Base-by-base conservation (phyloP, 2,329 filamentous ascomycete species). In the Penicillium sp. region DNA sequence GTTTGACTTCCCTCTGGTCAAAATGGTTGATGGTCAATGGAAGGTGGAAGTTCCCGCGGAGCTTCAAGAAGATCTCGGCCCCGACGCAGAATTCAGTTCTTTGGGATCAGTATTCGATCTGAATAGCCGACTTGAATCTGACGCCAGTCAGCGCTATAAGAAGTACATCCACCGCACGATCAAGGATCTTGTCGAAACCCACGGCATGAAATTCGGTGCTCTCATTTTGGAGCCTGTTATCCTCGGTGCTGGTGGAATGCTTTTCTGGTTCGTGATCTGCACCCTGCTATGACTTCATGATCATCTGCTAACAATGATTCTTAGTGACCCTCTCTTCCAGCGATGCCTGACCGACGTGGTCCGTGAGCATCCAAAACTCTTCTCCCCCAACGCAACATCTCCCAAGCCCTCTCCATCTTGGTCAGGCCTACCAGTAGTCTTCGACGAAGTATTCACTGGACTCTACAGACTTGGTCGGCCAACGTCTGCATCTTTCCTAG, bases 361-460 rank as follows among this genome's bases (percentile, higher is more conserved):
- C 48, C 87, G 90, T 37, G 70, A 75, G 3, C 84, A 82, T 8
- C 75, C 84, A 0, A 69, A 83, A 14, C 74, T 89, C 5, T 88
- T 90, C 63, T 73, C 75, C 37, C 56, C 53, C 47, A 58, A 52
- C 7, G 22, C 58, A 54, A 45, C 60, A 52, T 56, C 61, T 14
- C 53, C 35, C 9, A 58, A 37, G 46, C 41, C 53, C 44, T 55
- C 65, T 1, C 58, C 67, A 52, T 63, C 67, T 19, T 96, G 91
- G 91, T 80, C 80, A 1, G 90, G 91, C 2, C 82, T 96, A 4
- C 91, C 91, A 0, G 77, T 96, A 39, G 80, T 96, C 63, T 91
- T 91, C 62, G 91, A 96, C 69, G 91, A 96, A 70, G 91, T 96
- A 35, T 96, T 96, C 74, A 93, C 90, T 0, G 91, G 91, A 1